Evolutionary conservation across 495 filamentous ascomycete genomes (phyloP).

Genomic region (Podospora pseudopauciseta): DNA sequence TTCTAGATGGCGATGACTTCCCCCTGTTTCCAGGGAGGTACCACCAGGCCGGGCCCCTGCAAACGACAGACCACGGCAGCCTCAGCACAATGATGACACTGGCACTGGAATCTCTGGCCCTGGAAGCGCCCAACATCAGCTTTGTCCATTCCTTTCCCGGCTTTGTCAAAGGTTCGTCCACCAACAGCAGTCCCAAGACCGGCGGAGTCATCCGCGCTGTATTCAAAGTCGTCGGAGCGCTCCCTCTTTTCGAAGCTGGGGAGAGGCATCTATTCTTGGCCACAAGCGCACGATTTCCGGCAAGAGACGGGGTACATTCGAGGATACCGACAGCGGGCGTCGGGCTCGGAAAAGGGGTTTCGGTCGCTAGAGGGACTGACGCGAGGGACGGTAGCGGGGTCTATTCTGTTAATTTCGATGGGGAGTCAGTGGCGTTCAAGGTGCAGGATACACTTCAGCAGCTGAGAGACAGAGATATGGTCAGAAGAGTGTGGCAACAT

Average conservation of each 20-base stretch:
- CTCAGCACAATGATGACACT: slow-evolving; percentile 49
- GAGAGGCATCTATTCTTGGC: slow-evolving; percentile 54
- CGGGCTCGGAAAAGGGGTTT: slow-evolving; percentile 26
- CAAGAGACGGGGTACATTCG: slow-evolving; percentile 16
- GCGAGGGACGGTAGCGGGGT: slow-evolving; percentile 50
- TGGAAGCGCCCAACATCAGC: slow-evolving; percentile 43
- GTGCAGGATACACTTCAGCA: slow-evolving; percentile 36
- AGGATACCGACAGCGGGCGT: slow-evolving; percentile 26
- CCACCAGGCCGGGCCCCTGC: background rate
- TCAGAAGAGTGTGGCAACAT: slow-evolving; percentile 48
- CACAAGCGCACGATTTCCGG: slow-evolving; percentile 50
- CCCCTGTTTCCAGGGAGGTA: slow-evolving; percentile 3
- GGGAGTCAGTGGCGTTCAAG: slow-evolving; percentile 34
- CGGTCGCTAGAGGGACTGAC: slow-evolving; percentile 39
- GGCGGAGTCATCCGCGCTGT: slow-evolving; percentile 8
- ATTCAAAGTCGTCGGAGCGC: slow-evolving; percentile 15
- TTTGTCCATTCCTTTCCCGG: slow-evolving; percentile 61
- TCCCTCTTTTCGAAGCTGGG: slow-evolving; percentile 44
- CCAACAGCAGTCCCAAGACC: slow-evolving; percentile 20
- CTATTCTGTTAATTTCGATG: slow-evolving; percentile 48
- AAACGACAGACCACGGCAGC: slow-evolving; percentile 14
- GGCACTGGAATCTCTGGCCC: slow-evolving; percentile 47
- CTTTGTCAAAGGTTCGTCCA: slow-evolving; percentile 38
- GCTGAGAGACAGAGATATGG: slow-evolving; percentile 41
- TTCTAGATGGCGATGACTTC: slow-evolving; percentile 48